A percentile compares a stretch with the other conserved stretches of the same genome.
These are phyloP conservation scores for Coemansia sp. DNA, from an alignment of 192 early-diverging fungal genomes.

Conservation along the genomic window DNA sequence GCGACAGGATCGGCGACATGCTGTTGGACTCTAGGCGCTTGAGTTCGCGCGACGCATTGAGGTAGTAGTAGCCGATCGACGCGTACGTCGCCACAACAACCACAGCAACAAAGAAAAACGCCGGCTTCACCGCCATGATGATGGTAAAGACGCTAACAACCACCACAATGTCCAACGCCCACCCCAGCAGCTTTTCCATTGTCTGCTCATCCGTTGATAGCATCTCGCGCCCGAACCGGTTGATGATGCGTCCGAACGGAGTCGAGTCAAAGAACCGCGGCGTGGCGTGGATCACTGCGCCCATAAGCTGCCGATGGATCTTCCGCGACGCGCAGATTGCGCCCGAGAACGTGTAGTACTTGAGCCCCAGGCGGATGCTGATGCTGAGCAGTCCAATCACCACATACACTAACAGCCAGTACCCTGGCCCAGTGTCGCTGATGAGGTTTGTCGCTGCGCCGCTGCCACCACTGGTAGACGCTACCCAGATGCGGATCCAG, in stretches of 20 bases:
- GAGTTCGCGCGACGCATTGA: constrained; percentile 77
- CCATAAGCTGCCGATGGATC: constrained; percentile 60
- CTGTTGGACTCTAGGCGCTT: constrained; percentile 85
- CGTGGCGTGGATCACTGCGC: constrained; percentile 63
- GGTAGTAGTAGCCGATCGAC: constrained; percentile 66
- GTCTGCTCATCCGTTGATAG: constrained; percentile 69
- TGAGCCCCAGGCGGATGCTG: constrained; percentile 40
- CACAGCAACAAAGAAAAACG: constrained; percentile 67
- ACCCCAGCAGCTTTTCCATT: constrained; percentile 56
- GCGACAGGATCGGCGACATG: constrained; percentile 72
- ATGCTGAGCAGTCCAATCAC: constrained; percentile 54
- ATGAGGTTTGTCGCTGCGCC: not conserved
- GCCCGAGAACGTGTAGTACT: constrained; percentile 53
- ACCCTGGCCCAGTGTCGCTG: constrained; percentile 43
- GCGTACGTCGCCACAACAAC: constrained; percentile 61
- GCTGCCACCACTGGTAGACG: constrained; percentile 7
- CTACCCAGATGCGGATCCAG: constrained; percentile 65
- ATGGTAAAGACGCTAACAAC: constrained; percentile 59
- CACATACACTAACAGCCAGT: constrained; percentile 68
- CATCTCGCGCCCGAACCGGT: constrained; percentile 85
- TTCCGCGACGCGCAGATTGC: constrained; percentile 59
- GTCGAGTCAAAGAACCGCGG: constrained; percentile 85
- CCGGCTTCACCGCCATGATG: constrained; percentile 64
- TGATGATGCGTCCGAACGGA: constrained; percentile 81
- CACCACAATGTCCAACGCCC: constrained; percentile 56